Percentiles rank a stretch among this genome's conserved stretches.
These are phyloP conservation scores for Plenodomus tracheiphilus DNA, from an alignment of 2,329 filamentous ascomycete species.

Conservation along the genomic window DNA sequence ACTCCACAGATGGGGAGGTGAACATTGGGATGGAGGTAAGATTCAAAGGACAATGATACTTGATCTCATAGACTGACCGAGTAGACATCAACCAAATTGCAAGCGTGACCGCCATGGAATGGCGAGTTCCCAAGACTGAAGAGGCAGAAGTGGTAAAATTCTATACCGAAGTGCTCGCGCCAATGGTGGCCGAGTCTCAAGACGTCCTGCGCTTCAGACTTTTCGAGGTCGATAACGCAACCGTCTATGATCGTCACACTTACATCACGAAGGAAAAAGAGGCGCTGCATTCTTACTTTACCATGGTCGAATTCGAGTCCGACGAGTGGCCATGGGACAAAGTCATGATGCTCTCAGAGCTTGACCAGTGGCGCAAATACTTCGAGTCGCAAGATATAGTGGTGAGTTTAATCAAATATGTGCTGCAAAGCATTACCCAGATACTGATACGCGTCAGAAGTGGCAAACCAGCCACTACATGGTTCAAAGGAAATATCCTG, in stretches of 20 bases:
- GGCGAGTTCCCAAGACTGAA: slow-evolving; percentile 6
- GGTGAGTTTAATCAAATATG: slow-evolving; percentile 4
- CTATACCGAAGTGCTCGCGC: slow-evolving; percentile 10
- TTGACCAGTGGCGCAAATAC: slow-evolving; percentile 12
- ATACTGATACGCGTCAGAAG: slow-evolving; percentile 15
- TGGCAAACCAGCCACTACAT: slow-evolving; percentile 19
- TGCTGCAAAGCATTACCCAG: too few relatives aligned
- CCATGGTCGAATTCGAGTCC: slow-evolving; percentile 15
- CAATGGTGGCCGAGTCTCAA: slow-evolving; percentile 9
- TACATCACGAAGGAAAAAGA: slow-evolving; percentile 8
- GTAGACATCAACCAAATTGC: slow-evolving; percentile 15
- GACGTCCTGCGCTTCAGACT: slow-evolving; percentile 18
- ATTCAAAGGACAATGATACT: background rate
- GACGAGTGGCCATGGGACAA: slow-evolving; percentile 24
- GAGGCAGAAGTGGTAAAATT: slow-evolving; percentile 15
- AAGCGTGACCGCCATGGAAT: slow-evolving; percentile 20
- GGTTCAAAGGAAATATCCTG: slow-evolving; percentile 3
- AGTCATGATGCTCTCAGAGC: slow-evolving; percentile 17
- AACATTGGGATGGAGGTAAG: slow-evolving; percentile 16
- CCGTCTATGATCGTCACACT: slow-evolving; percentile 3
- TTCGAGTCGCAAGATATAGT: slow-evolving; percentile 16
- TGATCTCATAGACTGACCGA: slow-evolving; percentile 1
- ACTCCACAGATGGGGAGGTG: slow-evolving; percentile 14
- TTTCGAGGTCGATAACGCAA: slow-evolving; percentile 16
- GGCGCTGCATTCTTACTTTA: slow-evolving; percentile 13